Base-by-base conservation (phyloP, 257 asterid species). In the Solanum peruvianum region DNA sequence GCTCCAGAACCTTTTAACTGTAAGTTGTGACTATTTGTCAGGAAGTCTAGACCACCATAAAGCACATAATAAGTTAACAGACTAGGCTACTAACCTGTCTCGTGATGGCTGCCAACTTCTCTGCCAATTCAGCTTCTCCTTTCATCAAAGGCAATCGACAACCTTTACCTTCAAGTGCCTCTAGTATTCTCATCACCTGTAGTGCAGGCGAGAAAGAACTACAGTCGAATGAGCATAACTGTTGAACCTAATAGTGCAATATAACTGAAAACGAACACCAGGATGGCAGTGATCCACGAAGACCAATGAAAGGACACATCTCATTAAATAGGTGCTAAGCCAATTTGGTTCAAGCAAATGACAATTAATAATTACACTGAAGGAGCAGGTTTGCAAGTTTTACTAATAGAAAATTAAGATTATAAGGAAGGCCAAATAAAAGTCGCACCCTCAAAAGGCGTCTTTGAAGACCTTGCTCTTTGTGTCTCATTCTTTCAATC, bases 1-100 rank as follows among this genome's bases (percentile, higher is more conserved):
- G 97, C 99, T 91, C 98, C 99, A 7, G 98, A 90, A 82, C 99
- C 99, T 91, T 93, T 96, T 88, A 97, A 85, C 99, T 97, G 98
- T 89, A 89, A 70, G 29, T 67, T 20, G 52, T 10, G 39, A 64
- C 67, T 58, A 62, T 88, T 87, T 49, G 89, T 92, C 89, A 92
- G 87, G 39, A 85, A 25, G 56, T 66, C 44, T 83, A 88, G 49
- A 20, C 60, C 67, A 75, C 86, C 88, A 89, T 78, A 88, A 80
- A 25, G 87, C 25, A 87, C 37, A 9, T 20, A 72, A 87, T 82
- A 87, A 62, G 72, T 16, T 10, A 58, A 83, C 31, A 52, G 41
- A 33, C 64, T 33, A 73, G 47, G 83, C 62, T 23, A 49, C 82
- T 25, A 82, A 97, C 99, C 99, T 95, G 99, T 95, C 98, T 93